Evolutionary conservation across 2,329 filamentous ascomycete species (phyloP).

Genomic region (Ophiosphaerella narmari): DNA sequence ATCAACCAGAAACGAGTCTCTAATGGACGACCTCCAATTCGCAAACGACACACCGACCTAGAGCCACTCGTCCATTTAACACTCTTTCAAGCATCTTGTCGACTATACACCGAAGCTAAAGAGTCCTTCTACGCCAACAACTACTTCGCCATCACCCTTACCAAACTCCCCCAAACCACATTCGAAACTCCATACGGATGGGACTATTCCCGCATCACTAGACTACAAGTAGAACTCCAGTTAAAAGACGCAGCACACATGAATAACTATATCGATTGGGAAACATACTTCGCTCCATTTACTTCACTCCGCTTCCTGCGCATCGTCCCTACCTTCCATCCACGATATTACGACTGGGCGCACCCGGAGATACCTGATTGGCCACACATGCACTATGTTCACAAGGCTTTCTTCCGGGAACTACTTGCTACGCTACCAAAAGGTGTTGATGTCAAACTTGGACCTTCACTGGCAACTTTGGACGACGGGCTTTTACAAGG

Average conservation of each 20-base stretch:
- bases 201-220: constrained; percentile 28
- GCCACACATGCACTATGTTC: constrained; percentile 27
- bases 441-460: constrained; percentile 23
- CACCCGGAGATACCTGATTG: constrained; percentile 27
- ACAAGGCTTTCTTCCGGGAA: constrained; percentile 37
- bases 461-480: constrained; percentile 9
- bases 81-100: constrained; percentile 26
- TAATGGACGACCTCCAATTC: constrained; percentile 25
- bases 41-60: constrained; percentile 9
- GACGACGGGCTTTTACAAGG: constrained; percentile 24
- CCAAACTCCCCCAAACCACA: constrained; percentile 24
- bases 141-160: constrained; percentile 34
- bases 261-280: constrained; percentile 40
- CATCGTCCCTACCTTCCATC: constrained; percentile 33
- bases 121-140: constrained; percentile 35
- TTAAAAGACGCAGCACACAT: constrained; percentile 38
- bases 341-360: constrained; percentile 38
- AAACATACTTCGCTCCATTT: constrained; percentile 28
- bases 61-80: constrained; percentile 29
- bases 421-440: constrained; percentile 26
- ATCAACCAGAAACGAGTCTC: constrained; percentile 28
- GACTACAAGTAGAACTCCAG: constrained; percentile 33
- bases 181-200: constrained; percentile 33
- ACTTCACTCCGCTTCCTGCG: constrained; percentile 24
- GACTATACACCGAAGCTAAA: constrained; percentile 29